Base-by-base conservation (phyloP, 805 yeast genomes). In the Yarrowia keelungensis region DNA sequence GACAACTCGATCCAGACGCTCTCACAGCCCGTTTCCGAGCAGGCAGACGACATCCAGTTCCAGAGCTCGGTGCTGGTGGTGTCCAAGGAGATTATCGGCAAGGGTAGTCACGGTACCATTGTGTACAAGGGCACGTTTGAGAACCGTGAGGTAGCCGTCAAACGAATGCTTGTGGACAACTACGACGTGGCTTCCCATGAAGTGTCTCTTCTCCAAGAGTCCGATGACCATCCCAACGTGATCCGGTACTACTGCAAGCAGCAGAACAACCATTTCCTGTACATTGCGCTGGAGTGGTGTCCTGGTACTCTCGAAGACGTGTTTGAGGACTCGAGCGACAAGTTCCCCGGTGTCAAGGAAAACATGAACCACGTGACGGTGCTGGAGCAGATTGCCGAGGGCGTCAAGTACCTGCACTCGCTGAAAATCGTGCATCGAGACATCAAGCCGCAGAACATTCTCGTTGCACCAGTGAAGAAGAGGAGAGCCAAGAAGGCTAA, bases 161-260 rank as follows among this genome's bases (percentile, higher is more conserved):
- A 95, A 77, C 81, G 98, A 74, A 91, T 95, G 97, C 81, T 95
- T 67, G 83, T 93, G 45, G 97, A 93, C 76, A 95, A 93, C 75
- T 94, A 90, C 77, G 98, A 95, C 74, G 86, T 94, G 69, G 98
- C 98, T 1, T 88, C 92, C 9, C 97, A 91, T 73, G 99, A 94
- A 75, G 96, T 95, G 12, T 84, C 88, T 35, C 78, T 94, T 14
- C 79, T 94, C 42, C 97, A 94, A 70, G 98, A 94, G 76, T 91
- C 97, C 79, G 99, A 95, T 74, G 97, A 92, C 76, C 98, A 94
- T 78, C 95, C 97, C 1, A 95, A 95, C 75, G 98, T 95, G 26
- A 87, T 95, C 7, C 81, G 98, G 68, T 95, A 95, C 76, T 95
- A 87, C 76, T 94, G 97, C 78, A 92, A 96, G n/a, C 96, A 94